These are phyloP conservation scores for Myxozyma mucilagina DNA, from an alignment of 805 yeast species.

Conservation along the genomic window DNA sequence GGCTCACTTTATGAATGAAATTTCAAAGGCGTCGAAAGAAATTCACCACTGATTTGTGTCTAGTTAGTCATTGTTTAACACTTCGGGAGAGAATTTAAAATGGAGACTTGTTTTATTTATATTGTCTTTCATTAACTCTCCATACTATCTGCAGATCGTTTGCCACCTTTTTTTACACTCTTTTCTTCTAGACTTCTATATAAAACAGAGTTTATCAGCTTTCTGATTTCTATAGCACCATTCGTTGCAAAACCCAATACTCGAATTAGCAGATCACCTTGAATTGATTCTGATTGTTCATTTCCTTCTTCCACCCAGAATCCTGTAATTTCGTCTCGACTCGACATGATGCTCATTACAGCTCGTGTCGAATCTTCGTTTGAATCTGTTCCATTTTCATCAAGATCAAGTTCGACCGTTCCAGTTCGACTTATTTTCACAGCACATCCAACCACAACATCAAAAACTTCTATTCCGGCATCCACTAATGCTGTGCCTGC, in stretches of 20 bases:
- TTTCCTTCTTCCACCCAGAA: slow-evolving; percentile 51
- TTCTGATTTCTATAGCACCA: slow-evolving; percentile 42
- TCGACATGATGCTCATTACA: slow-evolving; percentile 51
- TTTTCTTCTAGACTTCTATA: slow-evolving; percentile 12
- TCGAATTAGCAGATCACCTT: slow-evolving; percentile 40
- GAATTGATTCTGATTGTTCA: slow-evolving; percentile 36
- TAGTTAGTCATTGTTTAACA: background rate
- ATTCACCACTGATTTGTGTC: too few relatives aligned
- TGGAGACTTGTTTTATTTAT: background rate
- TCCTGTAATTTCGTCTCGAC: slow-evolving; percentile 56
- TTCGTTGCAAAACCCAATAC: slow-evolving; percentile 10
- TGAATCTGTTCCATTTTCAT: slow-evolving; percentile 2
- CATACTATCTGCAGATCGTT: slow-evolving; percentile 2
- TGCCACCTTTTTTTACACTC: background rate
- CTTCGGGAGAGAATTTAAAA: background rate
- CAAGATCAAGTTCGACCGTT: slow-evolving; percentile 12
- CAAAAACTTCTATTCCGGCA: slow-evolving; percentile 77
- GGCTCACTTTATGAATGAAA: too few relatives aligned
- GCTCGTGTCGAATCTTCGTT: slow-evolving; percentile 12
- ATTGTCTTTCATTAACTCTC: background rate
- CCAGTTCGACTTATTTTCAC: slow-evolving; percentile 8
- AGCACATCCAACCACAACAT: slow-evolving; percentile 58
- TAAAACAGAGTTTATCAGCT: slow-evolving; percentile 51
- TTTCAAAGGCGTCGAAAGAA: too few relatives aligned
- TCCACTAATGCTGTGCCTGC: slow-evolving; percentile 77